phyloP scores from a whole-genome alignment of 345 rosid species.

The Melaleuca quinquenervia region DNA sequence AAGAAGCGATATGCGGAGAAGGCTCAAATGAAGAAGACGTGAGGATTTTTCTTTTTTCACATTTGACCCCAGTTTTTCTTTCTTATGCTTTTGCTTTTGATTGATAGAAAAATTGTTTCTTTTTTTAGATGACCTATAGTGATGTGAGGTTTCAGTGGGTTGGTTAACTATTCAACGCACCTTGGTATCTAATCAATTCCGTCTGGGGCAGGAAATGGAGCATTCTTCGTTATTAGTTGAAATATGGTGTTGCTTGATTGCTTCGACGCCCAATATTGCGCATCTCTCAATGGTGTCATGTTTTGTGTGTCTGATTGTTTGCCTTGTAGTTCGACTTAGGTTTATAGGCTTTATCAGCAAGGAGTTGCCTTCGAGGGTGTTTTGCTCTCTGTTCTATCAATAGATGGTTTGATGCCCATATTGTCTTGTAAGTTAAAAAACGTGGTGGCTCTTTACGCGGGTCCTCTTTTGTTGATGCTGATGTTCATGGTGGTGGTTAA shows the following conservation, averaged over 20 bases:
- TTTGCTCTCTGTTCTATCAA: background rate
- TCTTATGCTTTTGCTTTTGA: background rate
- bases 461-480: background rate
- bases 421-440: background rate
- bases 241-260: background rate
- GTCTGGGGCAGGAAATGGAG: background rate
- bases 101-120: background rate
- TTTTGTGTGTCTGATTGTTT: background rate
- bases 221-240: background rate
- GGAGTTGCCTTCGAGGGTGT: background rate
- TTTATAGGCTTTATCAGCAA: background rate
- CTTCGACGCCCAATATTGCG: background rate
- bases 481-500: background rate
- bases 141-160: background rate
- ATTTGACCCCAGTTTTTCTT: background rate
- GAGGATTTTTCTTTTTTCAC: conserved; percentile 1
- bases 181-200: background rate
- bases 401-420: background rate
- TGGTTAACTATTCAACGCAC: background rate
- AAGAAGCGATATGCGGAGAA: conserved; percentile 68
- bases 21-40: conserved; percentile 79
- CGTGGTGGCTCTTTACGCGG: background rate
- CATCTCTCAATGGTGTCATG: background rate
- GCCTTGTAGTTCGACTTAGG: background rate
- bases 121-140: background rate